Base-by-base conservation (phyloP, 352 stramenopile species). In the Phytopythium helicoides region DNA sequence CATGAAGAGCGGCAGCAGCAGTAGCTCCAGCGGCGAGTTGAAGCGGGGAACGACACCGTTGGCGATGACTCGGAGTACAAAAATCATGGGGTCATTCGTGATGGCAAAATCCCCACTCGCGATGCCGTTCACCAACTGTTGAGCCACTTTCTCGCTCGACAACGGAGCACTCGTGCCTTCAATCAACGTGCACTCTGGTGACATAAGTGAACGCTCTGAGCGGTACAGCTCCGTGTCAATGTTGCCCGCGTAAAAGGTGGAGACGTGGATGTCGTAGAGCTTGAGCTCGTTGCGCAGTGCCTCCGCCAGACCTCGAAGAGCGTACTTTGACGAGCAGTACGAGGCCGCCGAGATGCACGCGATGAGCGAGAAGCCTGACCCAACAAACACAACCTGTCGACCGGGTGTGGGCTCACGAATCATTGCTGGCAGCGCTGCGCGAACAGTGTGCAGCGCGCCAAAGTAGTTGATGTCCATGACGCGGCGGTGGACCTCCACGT, bases 391-490 rank as follows among this genome's bases (percentile, higher is more conserved):
- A 53, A 85, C 50, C 3, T 68, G 64, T 19, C 71, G 64, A 3
- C 69, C 53, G 9, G 60, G 48, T 3, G 37, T 22, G 16, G 37
- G 25, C 39, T 42, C 58, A 7, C 60, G 41, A 12, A 72, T 48
- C 73, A 87, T 85, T 11, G 60, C 56, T 26, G 73, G 71, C 46
- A 87, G 33, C 19, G 72, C 68, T 6, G 76, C 73, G 31, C 73
- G 66, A 28, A 81, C 52, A 3, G 66, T 62, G 44, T 85, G 62
- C 3, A 88, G 50, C 12, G 61, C 60, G 3, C 74, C 77, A 22
- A 88, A 79, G 62, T 78, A 86, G 61, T 86, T 86, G 55, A 85
- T 54, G 36, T 86, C 72, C 67, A 88, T 81, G 28, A 66, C 57
- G 9, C 59, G 61, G n/a, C 28, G 54, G 50, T 77, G 76, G 0